A percentile compares a stretch with the other conserved stretches of the same genome.
phyloP scores from a whole-genome alignment of 2,329 filamentous ascomycete genomes.

The Colletotrichum spinosum region DNA sequence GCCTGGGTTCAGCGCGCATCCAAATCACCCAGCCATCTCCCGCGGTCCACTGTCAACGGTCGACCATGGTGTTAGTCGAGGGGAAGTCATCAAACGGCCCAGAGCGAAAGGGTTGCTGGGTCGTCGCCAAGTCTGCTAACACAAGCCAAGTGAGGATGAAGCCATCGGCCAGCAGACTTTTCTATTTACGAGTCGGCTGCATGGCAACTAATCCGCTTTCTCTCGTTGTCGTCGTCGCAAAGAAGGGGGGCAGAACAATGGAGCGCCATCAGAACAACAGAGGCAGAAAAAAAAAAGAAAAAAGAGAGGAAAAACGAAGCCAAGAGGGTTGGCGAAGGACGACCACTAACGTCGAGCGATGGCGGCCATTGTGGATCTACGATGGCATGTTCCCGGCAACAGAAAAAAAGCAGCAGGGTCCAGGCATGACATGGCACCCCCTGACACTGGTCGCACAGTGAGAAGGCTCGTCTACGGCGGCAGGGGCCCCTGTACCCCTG shows the following conservation, averaged over 20 bases:
- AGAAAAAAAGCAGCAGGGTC: constrained; percentile 30
- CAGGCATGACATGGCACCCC: constrained; percentile 11
- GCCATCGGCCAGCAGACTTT: too few species aligned
- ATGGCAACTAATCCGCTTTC: too few species aligned
- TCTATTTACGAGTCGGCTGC: too few species aligned
- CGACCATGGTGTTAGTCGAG: constrained; percentile 2
- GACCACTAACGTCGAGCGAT: constrained; percentile 34
- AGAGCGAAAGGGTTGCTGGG: constrained; percentile 14
- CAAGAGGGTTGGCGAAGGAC: constrained; percentile 1
- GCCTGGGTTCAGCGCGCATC: constrained; percentile 33
- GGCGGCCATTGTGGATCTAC: constrained; percentile 20
- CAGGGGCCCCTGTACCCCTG: background rate
- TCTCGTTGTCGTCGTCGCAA: background rate
- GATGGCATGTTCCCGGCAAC: constrained; percentile 30
- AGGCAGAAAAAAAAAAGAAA: background rate
- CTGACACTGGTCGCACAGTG: constrained; percentile 25
- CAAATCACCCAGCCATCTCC: constrained; percentile 36
- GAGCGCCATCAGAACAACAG: too few species aligned
- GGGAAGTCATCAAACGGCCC: constrained; percentile 14
- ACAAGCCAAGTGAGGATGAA: too few species aligned
- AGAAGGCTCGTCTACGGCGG: constrained; percentile 26
- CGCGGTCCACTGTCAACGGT: constrained; percentile 15
- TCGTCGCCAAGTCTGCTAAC: too few species aligned
- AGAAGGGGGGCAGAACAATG: background rate
- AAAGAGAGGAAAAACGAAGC: background rate